A percentile compares a stretch with the other conserved stretches of the same genome.
phyloP scores from a whole-genome alignment of 2,329 filamentous ascomycete genomes.

The Aureobasidium zeae region DNA sequence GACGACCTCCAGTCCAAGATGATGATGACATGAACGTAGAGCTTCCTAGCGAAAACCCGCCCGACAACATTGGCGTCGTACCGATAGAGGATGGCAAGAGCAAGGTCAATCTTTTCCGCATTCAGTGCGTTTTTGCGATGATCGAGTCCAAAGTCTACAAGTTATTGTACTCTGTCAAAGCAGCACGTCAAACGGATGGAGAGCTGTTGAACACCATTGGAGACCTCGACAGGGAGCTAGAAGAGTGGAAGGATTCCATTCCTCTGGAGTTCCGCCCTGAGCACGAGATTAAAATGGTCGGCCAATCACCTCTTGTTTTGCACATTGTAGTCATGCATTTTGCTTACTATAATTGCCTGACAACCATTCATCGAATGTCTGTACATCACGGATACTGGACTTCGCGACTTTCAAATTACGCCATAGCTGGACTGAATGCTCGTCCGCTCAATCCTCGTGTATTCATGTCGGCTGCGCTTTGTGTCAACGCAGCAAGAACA shows the following conservation, averaged over 20 bases:
- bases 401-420: slow-evolving; percentile 85
- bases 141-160: slow-evolving; percentile 95
- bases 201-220: slow-evolving; percentile 93
- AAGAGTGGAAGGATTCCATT: slow-evolving; percentile 94
- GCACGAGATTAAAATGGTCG: slow-evolving; percentile 77
- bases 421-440: slow-evolving; percentile 86
- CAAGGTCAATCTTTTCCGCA: slow-evolving; percentile 89
- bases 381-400: slow-evolving; percentile 98
- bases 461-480: slow-evolving; percentile 86
- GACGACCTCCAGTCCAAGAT: slow-evolving; percentile 61
- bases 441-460: slow-evolving; percentile 85
- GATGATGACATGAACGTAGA: slow-evolving; percentile 93
- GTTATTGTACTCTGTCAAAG: slow-evolving; percentile 83
- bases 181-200: slow-evolving; percentile 82
- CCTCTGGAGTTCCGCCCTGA: slow-evolving; percentile 95
- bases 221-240: slow-evolving; percentile 71
- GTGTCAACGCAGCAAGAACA: slow-evolving; percentile 82
- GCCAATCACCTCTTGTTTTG: slow-evolving; percentile 84
- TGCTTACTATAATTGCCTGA: slow-evolving; percentile 94
- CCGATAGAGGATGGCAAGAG: slow-evolving; percentile 78
- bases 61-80: slow-evolving; percentile 90
- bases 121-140: slow-evolving; percentile 82
- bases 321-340: slow-evolving; percentile 94
- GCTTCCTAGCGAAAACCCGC: slow-evolving; percentile 79
- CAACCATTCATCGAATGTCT: slow-evolving; percentile 97